These are phyloP conservation scores for Chaetoceros muelleri DNA, from an alignment of 108 stramenopile genomes.

Conservation along the genomic window DNA sequence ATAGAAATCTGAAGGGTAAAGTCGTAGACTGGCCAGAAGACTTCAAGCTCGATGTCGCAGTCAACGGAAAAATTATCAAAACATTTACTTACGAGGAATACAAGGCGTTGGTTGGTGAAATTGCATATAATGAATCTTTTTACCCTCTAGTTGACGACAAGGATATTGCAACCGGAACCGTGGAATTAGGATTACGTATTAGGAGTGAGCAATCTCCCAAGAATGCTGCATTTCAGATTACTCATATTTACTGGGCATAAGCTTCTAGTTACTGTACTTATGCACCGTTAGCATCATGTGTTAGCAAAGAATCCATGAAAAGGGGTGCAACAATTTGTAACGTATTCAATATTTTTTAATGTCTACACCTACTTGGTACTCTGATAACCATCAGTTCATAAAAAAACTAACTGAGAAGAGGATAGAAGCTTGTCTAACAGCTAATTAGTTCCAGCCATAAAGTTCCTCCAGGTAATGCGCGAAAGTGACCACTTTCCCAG, in stretches of 20 bases:
- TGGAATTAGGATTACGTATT: not conserved
- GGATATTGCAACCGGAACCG: not conserved
- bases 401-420: not conserved
- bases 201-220: not conserved
- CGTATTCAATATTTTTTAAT: not conserved
- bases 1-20: constrained; percentile 16
- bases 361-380: not conserved
- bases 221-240: not conserved
- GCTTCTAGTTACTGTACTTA: too few relatives aligned
- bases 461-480: too few relatives aligned
- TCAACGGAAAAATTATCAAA: constrained; percentile 16
- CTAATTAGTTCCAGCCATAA: not conserved
- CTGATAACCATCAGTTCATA: not conserved
- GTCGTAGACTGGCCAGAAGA: constrained; percentile 10
- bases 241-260: not conserved
- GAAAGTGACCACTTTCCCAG: too few relatives aligned
- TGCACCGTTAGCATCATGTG: not conserved
- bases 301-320: not conserved
- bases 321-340: not conserved
- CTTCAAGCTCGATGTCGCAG: constrained; percentile 23
- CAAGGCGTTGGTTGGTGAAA: constrained; percentile 7
- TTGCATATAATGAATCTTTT: constrained; percentile 4
- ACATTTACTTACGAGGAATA: not conserved
- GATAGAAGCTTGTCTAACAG: not conserved
- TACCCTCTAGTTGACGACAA: not conserved